Conservation (phyloP, 352 stramenopile genomes). For the Pythium dissimile region DNA sequence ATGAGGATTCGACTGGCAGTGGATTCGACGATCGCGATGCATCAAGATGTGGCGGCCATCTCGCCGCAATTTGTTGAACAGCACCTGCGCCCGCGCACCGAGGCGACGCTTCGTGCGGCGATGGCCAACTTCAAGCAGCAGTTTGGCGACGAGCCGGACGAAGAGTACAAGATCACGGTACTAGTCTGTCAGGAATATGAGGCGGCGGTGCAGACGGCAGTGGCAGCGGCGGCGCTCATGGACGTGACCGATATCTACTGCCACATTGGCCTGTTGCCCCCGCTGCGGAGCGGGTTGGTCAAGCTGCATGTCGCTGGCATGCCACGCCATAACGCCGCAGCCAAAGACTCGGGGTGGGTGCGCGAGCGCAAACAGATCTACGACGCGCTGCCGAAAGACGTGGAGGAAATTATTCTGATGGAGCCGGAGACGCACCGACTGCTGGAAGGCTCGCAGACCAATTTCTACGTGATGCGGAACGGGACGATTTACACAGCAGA, state of each 20-base stretch:
- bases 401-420: constrained; percentile 85
- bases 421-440: constrained; percentile 51
- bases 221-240: constrained; percentile 15
- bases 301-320: constrained; percentile 69
- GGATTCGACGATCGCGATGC: constrained; percentile 69
- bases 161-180: constrained; percentile 86
- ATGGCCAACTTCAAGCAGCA: constrained; percentile 58
- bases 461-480: constrained; percentile 68
- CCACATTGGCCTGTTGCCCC: constrained; percentile 67
- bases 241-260: constrained; percentile 56
- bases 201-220: not conserved
- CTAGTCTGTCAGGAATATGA: constrained; percentile 48
- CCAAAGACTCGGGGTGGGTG: constrained; percentile 77
- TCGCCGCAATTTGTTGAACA: constrained; percentile 31
- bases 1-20: constrained; percentile 28
- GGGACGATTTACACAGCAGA: constrained; percentile 59
- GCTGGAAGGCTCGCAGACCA: constrained; percentile 83
- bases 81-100: constrained; percentile 46
- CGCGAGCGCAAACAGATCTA: constrained; percentile 76
- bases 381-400: constrained; percentile 51
- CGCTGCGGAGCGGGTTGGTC: constrained; percentile 53
- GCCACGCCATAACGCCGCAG: constrained; percentile 64
- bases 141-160: constrained; percentile 33
- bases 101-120: constrained; percentile 61
- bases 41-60: constrained; percentile 23